A percentile compares a stretch with the other conserved stretches of the same genome.
These are phyloP conservation scores for Schizothecium vesticola DNA, from an alignment of 495 filamentous ascomycete genomes.

Conservation along the genomic window DNA sequence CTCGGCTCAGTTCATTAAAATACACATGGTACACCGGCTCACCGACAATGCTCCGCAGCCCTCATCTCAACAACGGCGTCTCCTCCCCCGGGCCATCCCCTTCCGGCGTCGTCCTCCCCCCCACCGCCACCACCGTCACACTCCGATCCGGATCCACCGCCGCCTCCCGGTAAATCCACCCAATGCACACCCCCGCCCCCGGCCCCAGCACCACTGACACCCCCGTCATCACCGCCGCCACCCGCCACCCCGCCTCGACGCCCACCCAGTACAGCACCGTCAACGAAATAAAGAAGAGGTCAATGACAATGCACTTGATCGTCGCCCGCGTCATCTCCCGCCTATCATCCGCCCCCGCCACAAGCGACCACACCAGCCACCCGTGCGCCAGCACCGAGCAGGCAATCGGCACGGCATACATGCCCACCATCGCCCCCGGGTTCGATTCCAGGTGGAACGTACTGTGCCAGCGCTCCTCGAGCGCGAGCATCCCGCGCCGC, in stretches of 20 bases:
- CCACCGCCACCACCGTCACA: constrained; percentile 30
- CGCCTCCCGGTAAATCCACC: constrained; percentile 34
- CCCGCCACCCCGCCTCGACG: constrained; percentile 32
- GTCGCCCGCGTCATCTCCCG: constrained; percentile 36
- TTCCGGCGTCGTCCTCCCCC: constrained; percentile 12
- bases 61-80: constrained; percentile 27
- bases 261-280: constrained; percentile 40
- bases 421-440: constrained; percentile 15
- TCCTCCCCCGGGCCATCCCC: constrained; percentile 18
- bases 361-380: constrained; percentile 22
- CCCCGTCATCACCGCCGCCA: constrained; percentile 24
- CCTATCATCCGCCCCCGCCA: constrained; percentile 31
- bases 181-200: constrained; percentile 35
- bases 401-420: constrained; percentile 33
- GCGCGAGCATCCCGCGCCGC: constrained; percentile 14
- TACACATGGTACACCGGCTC: background rate
- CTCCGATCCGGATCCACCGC: constrained; percentile 24
- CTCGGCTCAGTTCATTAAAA: background rate
- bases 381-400: constrained; percentile 30
- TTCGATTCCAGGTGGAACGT: constrained; percentile 32
- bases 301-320: constrained; percentile 31
- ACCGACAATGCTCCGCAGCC: background rate
- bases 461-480: constrained; percentile 9
- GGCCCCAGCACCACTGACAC: constrained; percentile 30
- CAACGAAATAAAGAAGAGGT: constrained; percentile 29